Evolutionary conservation across 1,284 basidiomycete genomes (phyloP).

Genomic region (Takashimella tepidaria): DNA sequence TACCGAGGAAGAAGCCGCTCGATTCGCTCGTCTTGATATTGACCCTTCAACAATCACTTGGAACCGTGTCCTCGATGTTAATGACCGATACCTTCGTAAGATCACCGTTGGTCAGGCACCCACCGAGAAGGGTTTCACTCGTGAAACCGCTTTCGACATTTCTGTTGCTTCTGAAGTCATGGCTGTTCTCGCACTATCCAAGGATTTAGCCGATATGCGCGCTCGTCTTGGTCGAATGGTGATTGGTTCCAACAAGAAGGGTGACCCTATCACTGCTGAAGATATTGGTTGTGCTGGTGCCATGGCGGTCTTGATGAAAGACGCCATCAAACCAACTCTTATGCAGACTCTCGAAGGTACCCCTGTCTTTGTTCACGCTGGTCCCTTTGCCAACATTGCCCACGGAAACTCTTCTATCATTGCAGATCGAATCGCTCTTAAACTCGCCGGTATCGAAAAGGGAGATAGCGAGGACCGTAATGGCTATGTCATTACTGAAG

Average conservation of each 20-base stretch:
- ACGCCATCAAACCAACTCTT: slow-evolving; percentile 97
- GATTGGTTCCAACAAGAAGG: slow-evolving; percentile 87
- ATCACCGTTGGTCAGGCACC: slow-evolving; percentile 85
- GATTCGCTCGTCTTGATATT: slow-evolving; percentile 88
- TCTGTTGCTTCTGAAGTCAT: slow-evolving; percentile 96
- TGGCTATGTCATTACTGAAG: slow-evolving; percentile 96
- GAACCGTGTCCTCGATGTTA: slow-evolving; percentile 96
- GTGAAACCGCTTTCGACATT: slow-evolving; percentile 92
- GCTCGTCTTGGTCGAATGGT: slow-evolving; percentile 72
- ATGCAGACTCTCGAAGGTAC: slow-evolving; percentile 99
- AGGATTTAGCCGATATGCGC: slow-evolving; percentile 85
- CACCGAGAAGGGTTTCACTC: slow-evolving; percentile 85
- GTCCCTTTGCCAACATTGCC: slow-evolving; percentile 98
- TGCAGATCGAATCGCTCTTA: slow-evolving; percentile 91
- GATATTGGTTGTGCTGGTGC: slow-evolving; percentile 95
- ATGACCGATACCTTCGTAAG: slow-evolving; percentile 94
- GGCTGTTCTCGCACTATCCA: slow-evolving; percentile 92
- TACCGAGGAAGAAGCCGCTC: slow-evolving; percentile 84
- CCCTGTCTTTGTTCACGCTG: slow-evolving; percentile 97
- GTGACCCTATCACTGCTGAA: slow-evolving; percentile 91
- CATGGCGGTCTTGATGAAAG: slow-evolving; percentile 95
- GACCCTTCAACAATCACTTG: slow-evolving; percentile 91
- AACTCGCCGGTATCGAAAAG: slow-evolving; percentile 92
- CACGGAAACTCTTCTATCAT: slow-evolving; percentile 99
- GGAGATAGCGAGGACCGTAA: slow-evolving; percentile 75